Conservation (phyloP, 257 asterid species). For the Solanum chiquidenum region DNA sequence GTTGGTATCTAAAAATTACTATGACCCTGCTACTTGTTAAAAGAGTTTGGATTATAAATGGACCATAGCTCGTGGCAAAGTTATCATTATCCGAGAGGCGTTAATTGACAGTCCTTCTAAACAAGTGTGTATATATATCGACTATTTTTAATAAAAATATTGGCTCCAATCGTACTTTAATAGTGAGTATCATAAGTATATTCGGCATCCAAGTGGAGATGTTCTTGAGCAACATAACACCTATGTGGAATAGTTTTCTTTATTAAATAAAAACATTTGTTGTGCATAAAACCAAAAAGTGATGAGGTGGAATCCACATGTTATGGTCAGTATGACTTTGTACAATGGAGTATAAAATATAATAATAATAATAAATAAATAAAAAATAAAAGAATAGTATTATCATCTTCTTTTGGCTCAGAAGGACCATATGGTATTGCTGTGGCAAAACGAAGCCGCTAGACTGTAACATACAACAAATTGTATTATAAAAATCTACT, state of each 20-base stretch:
- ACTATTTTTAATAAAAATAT: background rate
- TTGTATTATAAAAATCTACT: background rate
- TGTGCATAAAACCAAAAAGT: background rate
- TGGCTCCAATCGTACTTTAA: background rate
- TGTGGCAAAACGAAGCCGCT: constrained; percentile 3
- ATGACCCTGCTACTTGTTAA: background rate
- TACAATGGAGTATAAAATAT: background rate
- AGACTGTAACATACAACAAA: background rate
- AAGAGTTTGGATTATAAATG: background rate
- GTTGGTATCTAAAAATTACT: background rate
- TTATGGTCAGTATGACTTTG: background rate
- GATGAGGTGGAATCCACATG: constrained; percentile 10
- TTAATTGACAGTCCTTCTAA: background rate
- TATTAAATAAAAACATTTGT: background rate
- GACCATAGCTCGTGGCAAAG: background rate
- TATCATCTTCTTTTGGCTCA: background rate
- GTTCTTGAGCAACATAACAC: background rate
- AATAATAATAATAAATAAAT: background rate
- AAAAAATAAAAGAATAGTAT: background rate
- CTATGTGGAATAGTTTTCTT: background rate
- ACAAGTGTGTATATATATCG: background rate
- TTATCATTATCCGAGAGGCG: background rate
- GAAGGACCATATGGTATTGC: background rate
- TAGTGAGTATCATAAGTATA: background rate
- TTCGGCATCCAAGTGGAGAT: background rate